Evolutionary conservation across 148 eudicot genomes (phyloP), one percentile per base, ranked within the genome.

Genomic region (Chenopodium formosanum): DNA sequence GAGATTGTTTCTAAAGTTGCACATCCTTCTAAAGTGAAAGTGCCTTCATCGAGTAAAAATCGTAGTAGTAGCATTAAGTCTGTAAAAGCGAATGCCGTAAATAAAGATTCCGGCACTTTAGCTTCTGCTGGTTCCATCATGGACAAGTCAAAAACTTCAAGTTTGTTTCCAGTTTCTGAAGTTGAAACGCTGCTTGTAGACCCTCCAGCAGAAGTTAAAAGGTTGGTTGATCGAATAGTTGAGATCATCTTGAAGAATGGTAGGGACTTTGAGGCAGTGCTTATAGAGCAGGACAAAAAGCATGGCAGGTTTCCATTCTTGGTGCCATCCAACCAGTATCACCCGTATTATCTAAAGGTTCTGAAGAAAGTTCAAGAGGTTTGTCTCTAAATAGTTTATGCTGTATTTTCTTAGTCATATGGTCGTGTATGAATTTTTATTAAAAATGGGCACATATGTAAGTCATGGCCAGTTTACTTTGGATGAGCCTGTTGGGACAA

Each of bases 171-270:
- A 13, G 62, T 76, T 25, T 74, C 89, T 34, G 86, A 86, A 75
- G 85, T 63, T 82, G 95, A 88, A 88, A 82, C 84, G 20, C 75
- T 83, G 74, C 37, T 90, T 78, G 40, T 89, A 58, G 98, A 94
- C 73, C 99, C 99, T 81, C 98, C 99, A 29, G 86, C 93, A 62
- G 97, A 97, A 47, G 70, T 91, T 31, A 94, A 90, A 84, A 90
- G 88, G 80, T 81, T 90, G 87, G 85, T 97, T 70, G 92, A 90
- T 73, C 92, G 90, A 85, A 87, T 97, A 69, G 98, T 91, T 81
- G 99, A 97, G 78, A 89, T 94, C 82, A 86, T 94, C 79, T 32
- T 89, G 86, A 94, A 90, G 84, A 94, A 94, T 82, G 99, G 99
- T 53, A 91, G 80, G 77, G 91, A 91, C 82, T 97, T 92, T 91